Evolutionary conservation across 768 basidiomycete species (phyloP), one percentile per base, ranked within the genome.

Genomic region (Tubosaeta brunneosetosa): DNA sequence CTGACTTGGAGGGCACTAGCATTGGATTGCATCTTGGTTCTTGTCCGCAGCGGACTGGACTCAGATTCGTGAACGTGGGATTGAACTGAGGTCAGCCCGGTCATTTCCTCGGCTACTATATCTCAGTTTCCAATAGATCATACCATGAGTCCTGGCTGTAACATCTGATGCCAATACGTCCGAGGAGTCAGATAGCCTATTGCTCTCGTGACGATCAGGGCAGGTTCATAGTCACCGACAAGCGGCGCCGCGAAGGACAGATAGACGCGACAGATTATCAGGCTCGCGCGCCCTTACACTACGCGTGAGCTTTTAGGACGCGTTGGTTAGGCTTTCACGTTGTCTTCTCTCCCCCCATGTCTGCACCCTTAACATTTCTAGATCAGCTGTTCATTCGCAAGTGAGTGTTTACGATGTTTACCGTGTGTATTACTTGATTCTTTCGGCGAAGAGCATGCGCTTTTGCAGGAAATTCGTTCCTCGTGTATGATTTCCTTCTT

Each of bases 401-500:
- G 49, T 43, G 33, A 44, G 49, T 32, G 11, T n/a, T 34, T 32
- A 7, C 36, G 34, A 2, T 8, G 25, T 25, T 47, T 14, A 17
- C 16, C 33, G 19, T 2, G 7, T 53, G 17, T 6, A 32, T 17
- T 27, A 4, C n/a, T n/a, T 12, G 27, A 16, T 14, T 41, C 19
- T 55, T 34, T 14, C 26, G 17, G 13, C 9, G 2, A 27, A 66
- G 64, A 40, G 0, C 22, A 5, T 41, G 38, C 29, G 48, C 56
- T 17, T 41, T 64, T 42, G 44, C 60, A 44, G 67, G 66, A n/a
- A 42, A 45, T 33, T 44, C 63, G n/a, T 32, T 68, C 1, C 63
- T 67, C 9, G 33, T 61, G 6, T 66, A 66, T 19, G 66, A 67
- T 38, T 60, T 64, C 46, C 8, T 68, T 40, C 43, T 67, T 0